Percentiles rank a stretch among this genome's conserved stretches.
Conservation (phyloP, 2,329 filamentous ascomycete genomes). For the Berkeleyomyces rouxiae region DNA sequence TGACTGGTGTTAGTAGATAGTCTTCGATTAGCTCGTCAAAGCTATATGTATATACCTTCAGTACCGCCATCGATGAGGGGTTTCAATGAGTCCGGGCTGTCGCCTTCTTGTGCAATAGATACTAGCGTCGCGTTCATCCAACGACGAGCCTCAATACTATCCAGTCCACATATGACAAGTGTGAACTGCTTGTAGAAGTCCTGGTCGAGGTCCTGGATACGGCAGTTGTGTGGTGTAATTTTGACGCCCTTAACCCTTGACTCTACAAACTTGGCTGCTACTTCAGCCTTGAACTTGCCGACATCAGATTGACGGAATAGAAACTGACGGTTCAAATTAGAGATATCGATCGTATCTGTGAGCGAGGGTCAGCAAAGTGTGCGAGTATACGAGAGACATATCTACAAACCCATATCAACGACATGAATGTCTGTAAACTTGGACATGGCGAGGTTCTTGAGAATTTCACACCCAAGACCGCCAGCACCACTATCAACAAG, state of each 20-base stretch:
- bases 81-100: slow-evolving; percentile 72
- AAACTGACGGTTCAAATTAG: slow-evolving; percentile 94
- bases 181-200: slow-evolving; percentile 96
- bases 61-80: slow-evolving; percentile 93
- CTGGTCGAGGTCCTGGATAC: slow-evolving; percentile 93
- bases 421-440: slow-evolving; percentile 96
- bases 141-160: slow-evolving; percentile 91
- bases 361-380: slow-evolving; percentile 5
- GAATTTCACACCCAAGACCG: slow-evolving; percentile 84
- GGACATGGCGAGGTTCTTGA: slow-evolving; percentile 89
- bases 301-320: slow-evolving; percentile 86
- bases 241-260: slow-evolving; percentile 74
- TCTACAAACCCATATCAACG: slow-evolving; percentile 75
- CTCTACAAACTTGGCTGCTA: slow-evolving; percentile 83
- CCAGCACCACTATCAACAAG: slow-evolving; percentile 59
- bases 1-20: background rate
- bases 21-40: too few species aligned
- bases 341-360: slow-evolving; percentile 90
- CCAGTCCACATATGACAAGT: slow-evolving; percentile 80
- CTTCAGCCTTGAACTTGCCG: slow-evolving; percentile 82
- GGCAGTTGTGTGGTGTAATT: slow-evolving; percentile 86
- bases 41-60: slow-evolving; percentile 39
- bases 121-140: slow-evolving; percentile 97
- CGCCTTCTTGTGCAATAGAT: slow-evolving; percentile 62
- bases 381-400: background rate